Evolutionary conservation across 1,284 basidiomycete species (phyloP), one percentile per base, ranked within the genome.

Genomic region (Kwoniella shivajii): DNA sequence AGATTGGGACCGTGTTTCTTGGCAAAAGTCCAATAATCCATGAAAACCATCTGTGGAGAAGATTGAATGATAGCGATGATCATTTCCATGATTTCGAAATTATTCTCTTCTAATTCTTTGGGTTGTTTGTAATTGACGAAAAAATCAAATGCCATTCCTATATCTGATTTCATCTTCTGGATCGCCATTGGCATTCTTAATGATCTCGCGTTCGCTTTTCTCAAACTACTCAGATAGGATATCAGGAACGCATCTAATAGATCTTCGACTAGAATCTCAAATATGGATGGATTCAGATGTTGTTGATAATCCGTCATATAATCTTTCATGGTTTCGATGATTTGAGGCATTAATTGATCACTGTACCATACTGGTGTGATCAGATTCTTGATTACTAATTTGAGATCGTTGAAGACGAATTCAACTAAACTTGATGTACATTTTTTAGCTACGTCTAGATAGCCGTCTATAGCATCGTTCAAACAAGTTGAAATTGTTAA

Each of bases 391-490:
- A 88, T 88, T 9, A 90, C 95, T 0, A 90, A 87, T 72, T 89
- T 90, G 67, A 99, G 80, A 75, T 99, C 96, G 75, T 95, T 90
- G 81, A 98, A 94, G 64, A 99, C 88, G 71, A 96, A 86, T 68
- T 91, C 89, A 68, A 99, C 94, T 50, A 99, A 84, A 1, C 90
- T 88, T 68, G 95, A 90, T 14, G 90, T 93, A 80, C 93, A 98
- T 73, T 90, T 90, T 81, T 97, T 98, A 56, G 93, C 93, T 20
- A 99, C 92, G 78, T 99, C 96, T 65, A 99, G 84, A 79, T 95
- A 98, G 1, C 96, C 96, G 71, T 99, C 95, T 69, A 99, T 96
- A 16, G 94, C 93, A 65, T 94, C 89, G 80, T 97, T 97, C 55
- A 98, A 81, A 48, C 86, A 84, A 68, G 94, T 91, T 61, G 85